Evolutionary conservation across 176 grass and related monocot species (phyloP), one percentile per base, ranked within the genome.

Genomic region (Oryza australiensis): DNA sequence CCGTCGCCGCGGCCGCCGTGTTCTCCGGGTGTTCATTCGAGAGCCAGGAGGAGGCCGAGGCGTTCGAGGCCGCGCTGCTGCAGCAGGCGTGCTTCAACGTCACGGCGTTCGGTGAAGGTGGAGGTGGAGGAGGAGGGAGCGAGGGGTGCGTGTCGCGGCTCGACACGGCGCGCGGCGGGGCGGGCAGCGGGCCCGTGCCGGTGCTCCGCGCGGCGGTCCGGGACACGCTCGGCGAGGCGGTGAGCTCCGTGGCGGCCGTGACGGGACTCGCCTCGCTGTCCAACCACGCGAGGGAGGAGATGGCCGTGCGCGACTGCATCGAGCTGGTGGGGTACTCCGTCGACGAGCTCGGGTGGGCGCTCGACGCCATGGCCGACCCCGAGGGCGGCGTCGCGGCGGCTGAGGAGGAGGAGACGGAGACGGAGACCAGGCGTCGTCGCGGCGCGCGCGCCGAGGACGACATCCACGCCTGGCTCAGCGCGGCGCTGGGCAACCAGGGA

Each of bases 31-130:
- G 66, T 60, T 40, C 81, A 23, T 82, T 87, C 73, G 49, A 53
- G 40, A 82, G 82, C 78, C 81, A 69, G 57, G 85, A 69, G 49
- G 90, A 94, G 81, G 83, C 88, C n/a, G 79, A 90, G 76, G 83
- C 92, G 72, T 98, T 93, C 74, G 95, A 98, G 81, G 79, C 78
- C 7, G 88, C 88, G 16, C 86, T 98, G 65, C 67, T 98, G 13
- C 91, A 74, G 37, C 92, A 95, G 86, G 95, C 95, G 46, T 98
- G 95, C 87, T 86, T 98, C 75, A 93, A 98, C 79, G 88, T 73
- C 13, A 75, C 76, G 0, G 32, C 42, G 2, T 35, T 57, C 3
- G 75, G 74, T 33, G 62, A 15, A 29, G 68, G 62, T 12, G 22
- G 81, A 27, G 27, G 62, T 5, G 82, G 29, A 11, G 30, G 29